Percentiles rank a stretch among this genome's conserved stretches.
These are phyloP conservation scores for Pezicula rhizophila DNA, from an alignment of 2,329 filamentous ascomycete species.

Conservation along the genomic window DNA sequence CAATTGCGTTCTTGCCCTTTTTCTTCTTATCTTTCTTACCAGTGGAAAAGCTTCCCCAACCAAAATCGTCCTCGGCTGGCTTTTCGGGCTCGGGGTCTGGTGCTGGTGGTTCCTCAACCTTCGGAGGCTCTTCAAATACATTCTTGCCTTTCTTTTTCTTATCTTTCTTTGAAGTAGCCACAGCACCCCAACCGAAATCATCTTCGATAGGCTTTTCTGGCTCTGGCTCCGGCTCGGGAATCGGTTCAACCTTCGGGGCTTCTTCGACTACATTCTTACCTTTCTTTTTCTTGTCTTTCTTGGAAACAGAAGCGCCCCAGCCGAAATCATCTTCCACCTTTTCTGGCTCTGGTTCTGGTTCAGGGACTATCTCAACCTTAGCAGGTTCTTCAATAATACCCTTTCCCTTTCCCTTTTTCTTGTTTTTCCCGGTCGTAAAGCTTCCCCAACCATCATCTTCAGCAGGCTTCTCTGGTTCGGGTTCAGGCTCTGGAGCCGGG, in stretches of 20 bases:
- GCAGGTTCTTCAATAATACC: constrained; percentile 19
- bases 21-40: constrained; percentile 35
- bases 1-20: constrained; percentile 31
- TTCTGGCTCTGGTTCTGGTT: constrained; percentile 17
- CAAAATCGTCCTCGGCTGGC: constrained; percentile 5
- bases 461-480: constrained; percentile 27
- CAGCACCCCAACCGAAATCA: constrained; percentile 28
- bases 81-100: constrained; percentile 29
- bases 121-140: constrained; percentile 2
- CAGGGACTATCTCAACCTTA: constrained; percentile 18
- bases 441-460: constrained; percentile 19
- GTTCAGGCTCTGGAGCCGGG: constrained; percentile 31
- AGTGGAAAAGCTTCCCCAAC: constrained; percentile 20
- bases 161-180: constrained; percentile 37
- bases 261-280: constrained; percentile 20
- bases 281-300: constrained; percentile 40
- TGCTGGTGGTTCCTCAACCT: no score
- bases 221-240: constrained; percentile 30
- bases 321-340: constrained; percentile 42
- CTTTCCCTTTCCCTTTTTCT: constrained; percentile 36
- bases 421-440: constrained; percentile 26
- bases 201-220: constrained; percentile 19
- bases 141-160: constrained; percentile 13
- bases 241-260: constrained; percentile 25
- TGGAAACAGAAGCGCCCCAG: constrained; percentile 38